These are phyloP conservation scores for Barnettozyma botsteinii DNA, from an alignment of 805 yeast genomes.

Conservation along the genomic window DNA sequence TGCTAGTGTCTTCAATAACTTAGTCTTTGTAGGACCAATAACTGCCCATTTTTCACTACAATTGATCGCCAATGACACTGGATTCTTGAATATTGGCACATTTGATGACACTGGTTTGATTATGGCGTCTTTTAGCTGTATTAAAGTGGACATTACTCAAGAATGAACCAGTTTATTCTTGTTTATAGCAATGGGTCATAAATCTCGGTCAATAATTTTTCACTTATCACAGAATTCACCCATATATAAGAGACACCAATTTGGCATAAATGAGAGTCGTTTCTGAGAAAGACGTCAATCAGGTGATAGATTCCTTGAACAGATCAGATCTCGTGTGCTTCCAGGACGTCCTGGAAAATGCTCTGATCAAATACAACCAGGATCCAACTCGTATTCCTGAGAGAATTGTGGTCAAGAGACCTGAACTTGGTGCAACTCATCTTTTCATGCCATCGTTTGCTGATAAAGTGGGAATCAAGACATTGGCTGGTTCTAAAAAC, in stretches of 20 bases:
- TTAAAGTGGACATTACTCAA: slow-evolving; percentile 11
- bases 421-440: slow-evolving; percentile 38
- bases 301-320: slow-evolving; percentile 27
- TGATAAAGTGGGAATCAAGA: slow-evolving; percentile 51
- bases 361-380: slow-evolving; percentile 36
- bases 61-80: slow-evolving; percentile 35
- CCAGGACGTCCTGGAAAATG: slow-evolving; percentile 33
- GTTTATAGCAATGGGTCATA: too few species aligned
- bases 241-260: too few species aligned
- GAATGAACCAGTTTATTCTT: too few species aligned
- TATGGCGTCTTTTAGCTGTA: slow-evolving; percentile 18
- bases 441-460: slow-evolving; percentile 64
- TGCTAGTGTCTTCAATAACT: slow-evolving; percentile 50
- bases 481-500: slow-evolving; percentile 48
- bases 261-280: slow-evolving; percentile 32
- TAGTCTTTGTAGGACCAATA: slow-evolving; percentile 49
- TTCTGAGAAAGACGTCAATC: slow-evolving; percentile 27
- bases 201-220: background rate
- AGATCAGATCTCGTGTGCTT: slow-evolving; percentile 26
- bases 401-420: slow-evolving; percentile 40
- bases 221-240: too few species aligned
- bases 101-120: slow-evolving; percentile 12
- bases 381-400: slow-evolving; percentile 48
- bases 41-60: slow-evolving; percentile 46
- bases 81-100: slow-evolving; percentile 31